Conservation (phyloP, 148 eudicot species). For the Salicornia ramosissima region DNA sequence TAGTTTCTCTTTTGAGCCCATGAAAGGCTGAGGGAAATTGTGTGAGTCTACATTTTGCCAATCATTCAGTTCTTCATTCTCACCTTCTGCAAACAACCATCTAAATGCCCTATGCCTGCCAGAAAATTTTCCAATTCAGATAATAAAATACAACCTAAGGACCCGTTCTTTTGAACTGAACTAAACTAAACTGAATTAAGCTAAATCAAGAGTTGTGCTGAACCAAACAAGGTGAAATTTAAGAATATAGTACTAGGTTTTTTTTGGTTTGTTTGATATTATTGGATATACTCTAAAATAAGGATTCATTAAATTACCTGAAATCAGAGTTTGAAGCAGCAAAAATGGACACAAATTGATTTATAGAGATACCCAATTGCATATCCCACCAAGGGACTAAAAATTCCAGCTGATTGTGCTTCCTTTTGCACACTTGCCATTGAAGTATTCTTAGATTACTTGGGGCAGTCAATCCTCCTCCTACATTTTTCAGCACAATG, state of each 20-base stretch:
- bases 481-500: constrained; percentile 33
- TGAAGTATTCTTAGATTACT: constrained; percentile 84
- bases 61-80: constrained; percentile 73
- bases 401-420: constrained; percentile 71
- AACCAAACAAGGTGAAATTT: no score
- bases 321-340: constrained; percentile 92
- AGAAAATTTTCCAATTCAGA: not conserved
- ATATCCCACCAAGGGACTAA: constrained; percentile 99
- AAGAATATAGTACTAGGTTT: no score
- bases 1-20: constrained; percentile 50
- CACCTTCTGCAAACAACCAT: constrained; percentile 64
- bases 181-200: not conserved
- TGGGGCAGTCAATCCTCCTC: constrained; percentile 93
- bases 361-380: constrained; percentile 83
- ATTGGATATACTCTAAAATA: not conserved
- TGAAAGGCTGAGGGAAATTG: constrained; percentile 66
- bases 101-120: constrained; percentile 87
- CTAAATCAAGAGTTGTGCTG: not conserved
- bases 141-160: not conserved
- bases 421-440: constrained; percentile 92
- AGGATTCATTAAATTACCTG: constrained; percentile 38
- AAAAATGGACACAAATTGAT: constrained; percentile 89
- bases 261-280: not conserved
- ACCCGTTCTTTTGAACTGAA: no score
- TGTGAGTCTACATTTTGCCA: constrained; percentile 80